These are phyloP conservation scores for Sisymbrium irio DNA, from an alignment of 345 rosid species.

Conservation along the genomic window DNA sequence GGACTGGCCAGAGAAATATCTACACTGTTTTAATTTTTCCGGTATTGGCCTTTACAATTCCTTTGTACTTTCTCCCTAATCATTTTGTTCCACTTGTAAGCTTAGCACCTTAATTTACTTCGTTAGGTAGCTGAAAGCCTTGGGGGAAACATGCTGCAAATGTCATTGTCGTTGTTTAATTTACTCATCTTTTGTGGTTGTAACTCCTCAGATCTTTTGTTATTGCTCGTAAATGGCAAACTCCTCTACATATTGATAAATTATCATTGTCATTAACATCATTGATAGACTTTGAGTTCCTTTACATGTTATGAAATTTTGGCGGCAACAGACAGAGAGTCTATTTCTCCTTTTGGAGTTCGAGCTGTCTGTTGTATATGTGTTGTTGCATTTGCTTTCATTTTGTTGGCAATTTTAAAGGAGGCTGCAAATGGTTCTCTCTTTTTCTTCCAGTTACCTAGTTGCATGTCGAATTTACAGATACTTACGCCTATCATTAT, in stretches of 20 bases:
- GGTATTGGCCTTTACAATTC: background rate
- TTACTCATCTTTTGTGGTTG: slow-evolving; percentile 9
- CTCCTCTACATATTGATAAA: background rate
- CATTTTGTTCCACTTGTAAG: background rate
- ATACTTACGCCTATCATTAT: background rate
- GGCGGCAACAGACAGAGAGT: background rate
- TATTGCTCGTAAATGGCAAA: background rate
- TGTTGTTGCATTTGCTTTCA: background rate
- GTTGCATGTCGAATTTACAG: background rate
- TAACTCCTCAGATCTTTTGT: background rate
- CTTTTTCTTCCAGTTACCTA: background rate
- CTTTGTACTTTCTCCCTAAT: background rate
- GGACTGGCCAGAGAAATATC: background rate
- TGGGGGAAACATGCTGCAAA: background rate
- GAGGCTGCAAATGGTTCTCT: background rate
- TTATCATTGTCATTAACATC: background rate
- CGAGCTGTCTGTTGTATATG: background rate
- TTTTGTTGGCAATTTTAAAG: background rate
- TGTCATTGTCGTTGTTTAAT: background rate
- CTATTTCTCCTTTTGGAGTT: background rate
- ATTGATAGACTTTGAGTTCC: background rate
- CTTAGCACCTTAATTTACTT: background rate
- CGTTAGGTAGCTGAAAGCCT: background rate
- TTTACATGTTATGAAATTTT: background rate
- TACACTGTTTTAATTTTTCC: background rate